Base-by-base conservation (phyloP, 371 early-diverging fungal species). In the Mucor racemosus region DNA sequence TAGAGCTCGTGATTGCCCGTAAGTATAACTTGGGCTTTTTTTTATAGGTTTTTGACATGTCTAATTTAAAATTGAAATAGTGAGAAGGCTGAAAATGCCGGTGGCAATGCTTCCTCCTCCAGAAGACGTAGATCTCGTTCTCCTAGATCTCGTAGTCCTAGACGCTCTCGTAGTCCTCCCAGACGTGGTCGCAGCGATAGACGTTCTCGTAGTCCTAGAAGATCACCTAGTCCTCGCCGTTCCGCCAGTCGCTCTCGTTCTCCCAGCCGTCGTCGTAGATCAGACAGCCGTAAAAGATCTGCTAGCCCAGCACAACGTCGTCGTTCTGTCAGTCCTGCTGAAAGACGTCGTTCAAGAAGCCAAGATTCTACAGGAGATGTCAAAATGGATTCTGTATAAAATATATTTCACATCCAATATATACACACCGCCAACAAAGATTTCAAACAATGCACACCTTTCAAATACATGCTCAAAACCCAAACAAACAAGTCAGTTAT, bases 81-180 rank as follows among this genome's bases (percentile, higher is more conserved):
- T 50, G 50, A 50, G 26, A 50, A 50, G 50, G 50, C 50, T 46
- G 13, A 60, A 42, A 66, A 60, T 42, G 61, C 50, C 4, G 59
- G 46, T 26, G 33, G 17, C 5, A 60, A 55, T 54, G 42, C 34
- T 40, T 65, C 66, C 44, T 60, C 64, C 8, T 63, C 71, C 19
- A 57, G 62, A 57, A 65, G 68, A 68, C 64, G 69, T 17, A 65
- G 66, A 64, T 59, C 64, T 58, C 39, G 64, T 9, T 44, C 58
- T 7, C 44, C 50, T 26, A 19, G 68, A 14, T 59, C 70, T 55
- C 62, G 70, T 21, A 65, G 68, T 36, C 64, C 64, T 39, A 68
- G 73, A 69, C 80, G 82, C 38, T 80, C 74, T 34, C 73, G 81
- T 38, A 73, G 75, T 38, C 75, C 79, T 19, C 77, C 71, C 26